A percentile compares a stretch with the other conserved stretches of the same genome.
These are phyloP conservation scores for Pochonia chlamydosporia DNA, from an alignment of 2,329 filamentous ascomycete species.

Conservation along the genomic window DNA sequence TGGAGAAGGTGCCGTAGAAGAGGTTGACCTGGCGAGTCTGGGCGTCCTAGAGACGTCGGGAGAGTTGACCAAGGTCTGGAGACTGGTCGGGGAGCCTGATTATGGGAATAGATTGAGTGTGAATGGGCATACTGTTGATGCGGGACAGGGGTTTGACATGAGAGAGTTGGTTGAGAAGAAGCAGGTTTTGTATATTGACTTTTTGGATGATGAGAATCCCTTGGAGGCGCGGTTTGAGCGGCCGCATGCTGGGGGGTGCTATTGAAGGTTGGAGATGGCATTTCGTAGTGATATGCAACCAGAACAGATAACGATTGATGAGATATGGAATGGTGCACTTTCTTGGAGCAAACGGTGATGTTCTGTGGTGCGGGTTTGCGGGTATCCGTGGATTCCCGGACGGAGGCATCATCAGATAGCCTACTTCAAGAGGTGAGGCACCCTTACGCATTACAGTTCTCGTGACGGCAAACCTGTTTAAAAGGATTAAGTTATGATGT, in stretches of 20 bases:
- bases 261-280: too few relatives aligned
- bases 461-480: too few relatives aligned
- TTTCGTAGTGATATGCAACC: too few relatives aligned
- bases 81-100: slow-evolving; percentile 4
- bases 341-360: too few relatives aligned
- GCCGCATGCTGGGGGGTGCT: slow-evolving; percentile 14
- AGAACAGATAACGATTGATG: too few relatives aligned
- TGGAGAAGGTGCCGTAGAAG: slow-evolving; percentile 24
- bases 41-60: slow-evolving; percentile 2
- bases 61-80: neutral
- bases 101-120: slow-evolving; percentile 28
- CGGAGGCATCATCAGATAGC: too few relatives aligned
- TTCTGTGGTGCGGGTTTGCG: too few relatives aligned
- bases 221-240: slow-evolving; percentile 4
- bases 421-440: too few relatives aligned
- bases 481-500: too few relatives aligned
- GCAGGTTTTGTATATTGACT: slow-evolving; percentile 21
- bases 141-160: slow-evolving; percentile 30
- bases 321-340: too few relatives aligned
- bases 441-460: too few relatives aligned
- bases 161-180: slow-evolving; percentile 29
- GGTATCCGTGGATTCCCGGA: too few relatives aligned
- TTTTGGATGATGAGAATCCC: slow-evolving; percentile 8
- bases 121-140: slow-evolving; percentile 32
- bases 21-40: slow-evolving; percentile 15